phyloP scores from a whole-genome alignment of 164 flowering plant genomes.

The Sextonia rubra region DNA sequence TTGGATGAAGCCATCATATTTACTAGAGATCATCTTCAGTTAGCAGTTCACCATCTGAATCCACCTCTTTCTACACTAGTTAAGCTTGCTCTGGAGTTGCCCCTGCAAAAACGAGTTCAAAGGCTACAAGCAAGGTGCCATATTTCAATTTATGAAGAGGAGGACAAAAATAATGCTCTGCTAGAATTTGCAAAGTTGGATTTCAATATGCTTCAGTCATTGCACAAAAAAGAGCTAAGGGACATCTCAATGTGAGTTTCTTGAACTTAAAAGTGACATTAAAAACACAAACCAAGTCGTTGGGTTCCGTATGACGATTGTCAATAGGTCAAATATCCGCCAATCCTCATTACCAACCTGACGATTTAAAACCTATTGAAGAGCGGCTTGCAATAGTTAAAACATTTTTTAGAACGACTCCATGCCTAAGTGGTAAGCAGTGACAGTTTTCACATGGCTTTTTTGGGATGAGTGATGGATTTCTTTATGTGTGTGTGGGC shows the following conservation, averaged over 20 bases:
- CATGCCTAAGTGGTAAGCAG: no score
- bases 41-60: not conserved
- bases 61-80: slow-evolving; percentile 23
- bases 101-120: slow-evolving; percentile 27
- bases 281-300: no score
- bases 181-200: slow-evolving; percentile 38
- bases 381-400: no score
- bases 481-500: no score
- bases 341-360: no score
- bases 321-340: no score
- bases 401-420: no score
- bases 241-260: slow-evolving; percentile 33
- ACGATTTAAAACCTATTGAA: no score
- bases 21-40: slow-evolving; percentile 23
- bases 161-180: slow-evolving; percentile 18
- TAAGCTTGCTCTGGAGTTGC: slow-evolving; percentile 24
- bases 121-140: slow-evolving; percentile 33
- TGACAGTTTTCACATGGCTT: no score
- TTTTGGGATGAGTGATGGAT: no score
- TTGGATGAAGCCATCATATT: slow-evolving; percentile 42
- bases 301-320: no score
- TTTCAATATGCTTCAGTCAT: slow-evolving; percentile 34
- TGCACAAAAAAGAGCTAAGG: slow-evolving; percentile 34
- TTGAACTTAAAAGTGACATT: no score
- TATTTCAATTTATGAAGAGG: slow-evolving; percentile 30